phyloP scores from a whole-genome alignment of 768 basidiomycete species.

The Suillus subluteus region DNA sequence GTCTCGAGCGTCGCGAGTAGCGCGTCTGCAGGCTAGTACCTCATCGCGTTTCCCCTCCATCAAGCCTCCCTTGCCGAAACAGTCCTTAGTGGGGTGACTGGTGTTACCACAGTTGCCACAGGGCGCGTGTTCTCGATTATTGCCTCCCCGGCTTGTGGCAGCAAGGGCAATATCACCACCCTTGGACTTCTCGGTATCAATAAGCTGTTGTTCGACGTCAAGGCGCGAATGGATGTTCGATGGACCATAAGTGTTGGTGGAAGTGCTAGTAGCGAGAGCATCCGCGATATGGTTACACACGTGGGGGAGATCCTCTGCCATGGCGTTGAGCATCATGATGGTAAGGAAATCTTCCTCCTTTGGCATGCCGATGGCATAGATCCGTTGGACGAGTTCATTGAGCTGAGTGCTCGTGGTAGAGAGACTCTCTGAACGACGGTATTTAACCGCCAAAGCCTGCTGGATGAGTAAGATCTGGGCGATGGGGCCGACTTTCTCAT shows the following conservation, averaged over 20 bases:
- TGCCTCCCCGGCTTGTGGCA: too few relatives aligned
- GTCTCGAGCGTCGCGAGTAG: too few relatives aligned
- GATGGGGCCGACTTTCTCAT: not conserved
- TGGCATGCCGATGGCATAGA: not conserved
- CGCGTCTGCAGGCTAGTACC: accelerated
- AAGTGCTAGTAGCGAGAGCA: not conserved
- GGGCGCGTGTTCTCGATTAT: too few relatives aligned
- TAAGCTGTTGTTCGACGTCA: not conserved
- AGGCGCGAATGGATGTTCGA: not conserved
- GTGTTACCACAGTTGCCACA: not conserved
- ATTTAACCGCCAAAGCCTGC: not conserved
- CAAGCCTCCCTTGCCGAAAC: not conserved
- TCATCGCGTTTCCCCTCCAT: not conserved
- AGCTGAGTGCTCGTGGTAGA: not conserved
- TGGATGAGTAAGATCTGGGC: not conserved
- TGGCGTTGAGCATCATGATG: not conserved
- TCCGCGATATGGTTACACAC: not conserved
- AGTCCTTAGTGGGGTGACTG: not conserved
- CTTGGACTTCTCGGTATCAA: not conserved
- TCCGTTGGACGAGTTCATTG: not conserved
- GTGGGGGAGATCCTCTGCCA: not conserved
- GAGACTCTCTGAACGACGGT: accelerated
- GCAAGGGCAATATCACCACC: too few relatives aligned
- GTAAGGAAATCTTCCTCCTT: not conserved
- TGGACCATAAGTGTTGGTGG: accelerated